Conservation (phyloP, 805 yeast species). For the Barnettozyma sucrosica region DNA sequence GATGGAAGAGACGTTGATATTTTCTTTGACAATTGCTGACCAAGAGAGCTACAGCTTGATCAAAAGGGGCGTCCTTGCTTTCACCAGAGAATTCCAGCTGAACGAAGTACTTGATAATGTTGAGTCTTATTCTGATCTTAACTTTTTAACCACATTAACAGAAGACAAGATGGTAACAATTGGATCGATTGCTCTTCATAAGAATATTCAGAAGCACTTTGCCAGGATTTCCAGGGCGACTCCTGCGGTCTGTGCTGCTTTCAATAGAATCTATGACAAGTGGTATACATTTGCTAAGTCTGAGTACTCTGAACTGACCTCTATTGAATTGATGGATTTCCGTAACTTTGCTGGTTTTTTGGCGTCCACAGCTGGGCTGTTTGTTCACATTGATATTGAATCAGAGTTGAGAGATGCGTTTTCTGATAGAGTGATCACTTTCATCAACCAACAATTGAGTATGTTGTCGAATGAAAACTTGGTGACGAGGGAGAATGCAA, state of each 20-base stretch:
- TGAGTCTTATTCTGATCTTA: constrained; percentile 25
- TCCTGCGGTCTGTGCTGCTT: constrained; percentile 33
- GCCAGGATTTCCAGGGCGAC: constrained; percentile 26
- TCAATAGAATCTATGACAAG: constrained; percentile 42
- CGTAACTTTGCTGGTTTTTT: constrained; percentile 68
- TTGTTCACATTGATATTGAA: constrained; percentile 32
- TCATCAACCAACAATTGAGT: constrained; percentile 45
- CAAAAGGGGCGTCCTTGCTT: constrained; percentile 33
- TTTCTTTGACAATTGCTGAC: constrained; percentile 47
- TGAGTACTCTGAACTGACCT: constrained; percentile 22
- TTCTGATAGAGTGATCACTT: constrained; percentile 36
- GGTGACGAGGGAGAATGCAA: constrained; percentile 60
- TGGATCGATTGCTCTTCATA: constrained; percentile 71
- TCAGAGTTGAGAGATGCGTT: constrained; percentile 27
- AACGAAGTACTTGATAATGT: not conserved
- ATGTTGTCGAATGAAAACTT: constrained; percentile 44
- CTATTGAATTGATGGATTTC: constrained; percentile 41
- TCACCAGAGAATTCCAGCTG: constrained; percentile 21
- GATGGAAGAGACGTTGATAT: constrained; percentile 45
- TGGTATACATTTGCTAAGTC: constrained; percentile 33
- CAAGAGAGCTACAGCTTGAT: constrained; percentile 44
- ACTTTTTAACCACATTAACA: constrained; percentile 38
- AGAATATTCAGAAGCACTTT: constrained; percentile 45
- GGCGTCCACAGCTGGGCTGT: constrained; percentile 64
- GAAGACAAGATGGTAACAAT: constrained; percentile 54